Evolutionary conservation across 1,284 basidiomycete genomes (phyloP), one percentile per base, ranked within the genome.

Genomic region (Ganoderma lingzhi): DNA sequence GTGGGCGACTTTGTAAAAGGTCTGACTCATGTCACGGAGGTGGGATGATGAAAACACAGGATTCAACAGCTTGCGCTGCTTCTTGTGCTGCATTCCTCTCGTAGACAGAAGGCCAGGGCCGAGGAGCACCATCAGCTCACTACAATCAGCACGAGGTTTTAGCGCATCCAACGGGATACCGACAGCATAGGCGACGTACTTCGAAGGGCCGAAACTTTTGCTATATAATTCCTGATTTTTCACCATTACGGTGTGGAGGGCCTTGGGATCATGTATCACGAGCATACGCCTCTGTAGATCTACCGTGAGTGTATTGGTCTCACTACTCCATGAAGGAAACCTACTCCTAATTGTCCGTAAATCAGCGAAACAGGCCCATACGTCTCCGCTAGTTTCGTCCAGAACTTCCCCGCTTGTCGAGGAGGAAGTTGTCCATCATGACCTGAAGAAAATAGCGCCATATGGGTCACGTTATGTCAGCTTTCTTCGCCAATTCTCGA

Each of bases 351-450:
- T 14, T 76, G 44, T 4, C 71, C 70, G 23, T 73, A 62, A 10
- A 78, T 51, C 30, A 66, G 71, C 17, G 67, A 62, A 15, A 71
- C 71, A 6, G 67, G 60, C 9, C 75, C 77, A 55, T 75, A 78
- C 14, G 68, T 71, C 37, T 67, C 66, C 2, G 51, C 53, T 19
- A 39, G 28, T 1, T 44, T 23, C n/a, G 6, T 37, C 51, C 53
- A 64, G 19, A 28, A 41, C 17, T 45, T 64, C 39, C 53, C 56
- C 14, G 19, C 23, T 19, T 64, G 51, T 6, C 44, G 45, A 32
- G 44, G 15, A 3, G 35, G 12, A 1, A 63, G n/a, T 23, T 63
- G 28, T 19, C 32, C 32, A 56, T 32, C 28, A 5, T 56, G 28
- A 3, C 53, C 53, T 56, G 17, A 17, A 19, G 8, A 56, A 2